Conservation (phyloP, 208 protist species). For the Trypanosoma conorhini region DNA sequence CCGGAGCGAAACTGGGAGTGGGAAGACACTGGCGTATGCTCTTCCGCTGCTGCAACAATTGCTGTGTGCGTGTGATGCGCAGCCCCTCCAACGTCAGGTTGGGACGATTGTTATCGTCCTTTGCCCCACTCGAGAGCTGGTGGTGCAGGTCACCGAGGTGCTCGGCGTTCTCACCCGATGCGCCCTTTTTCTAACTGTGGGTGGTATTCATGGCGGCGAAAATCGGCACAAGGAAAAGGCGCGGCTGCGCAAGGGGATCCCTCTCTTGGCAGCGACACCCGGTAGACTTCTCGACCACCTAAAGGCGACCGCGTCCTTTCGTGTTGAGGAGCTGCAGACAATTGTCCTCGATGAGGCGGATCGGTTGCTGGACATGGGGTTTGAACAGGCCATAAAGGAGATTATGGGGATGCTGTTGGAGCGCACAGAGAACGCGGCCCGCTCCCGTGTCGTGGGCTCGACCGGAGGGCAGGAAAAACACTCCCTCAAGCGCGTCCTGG, state of each 20-base stretch:
- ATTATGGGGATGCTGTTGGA: constrained; percentile 93
- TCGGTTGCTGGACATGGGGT: constrained; percentile 98
- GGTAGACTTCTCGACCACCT: constrained; percentile 54
- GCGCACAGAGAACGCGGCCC: constrained; percentile 26
- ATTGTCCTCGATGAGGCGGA: constrained; percentile 97
- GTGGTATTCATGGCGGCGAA: constrained; percentile 43
- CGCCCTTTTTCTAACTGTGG: constrained; percentile 35
- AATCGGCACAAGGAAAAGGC: constrained; percentile 90
- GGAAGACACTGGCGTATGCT: constrained; percentile 96
- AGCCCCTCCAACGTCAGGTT: constrained; percentile 65
- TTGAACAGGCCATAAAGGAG: constrained; percentile 96
- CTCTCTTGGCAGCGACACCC: constrained; percentile 78
- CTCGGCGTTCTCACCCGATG: constrained; percentile 42
- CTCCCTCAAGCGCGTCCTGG: constrained; percentile 43
- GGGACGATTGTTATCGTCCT: constrained; percentile 85
- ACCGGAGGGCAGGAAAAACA: neutral
- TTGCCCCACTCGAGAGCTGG: constrained; percentile 86
- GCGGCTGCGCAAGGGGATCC: constrained; percentile 79
- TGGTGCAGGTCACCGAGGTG: constrained; percentile 84
- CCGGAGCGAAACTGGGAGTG: constrained; percentile 73
- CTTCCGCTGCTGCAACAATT: constrained; percentile 78
- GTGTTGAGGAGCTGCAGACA: constrained; percentile 67
- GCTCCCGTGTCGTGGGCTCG: neutral
- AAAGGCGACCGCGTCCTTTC: constrained; percentile 69
- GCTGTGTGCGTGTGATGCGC: constrained; percentile 77